Evolutionary conservation across 1,139 yeast species (phyloP).

Genomic region (Pneumocystis wakefieldiae): DNA sequence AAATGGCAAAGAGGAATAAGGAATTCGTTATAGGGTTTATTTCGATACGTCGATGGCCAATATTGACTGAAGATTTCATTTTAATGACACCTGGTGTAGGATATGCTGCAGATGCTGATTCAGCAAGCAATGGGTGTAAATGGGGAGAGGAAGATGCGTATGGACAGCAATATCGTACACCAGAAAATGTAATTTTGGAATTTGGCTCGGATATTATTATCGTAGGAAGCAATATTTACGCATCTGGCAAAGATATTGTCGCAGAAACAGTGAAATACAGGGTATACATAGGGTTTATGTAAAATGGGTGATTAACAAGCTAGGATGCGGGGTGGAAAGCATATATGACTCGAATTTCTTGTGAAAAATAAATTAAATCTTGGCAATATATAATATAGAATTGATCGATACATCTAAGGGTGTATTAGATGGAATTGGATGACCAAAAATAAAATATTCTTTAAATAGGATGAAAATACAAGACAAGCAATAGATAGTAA

Average conservation of each 20-base stretch:
- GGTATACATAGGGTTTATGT: slow-evolving; percentile 8
- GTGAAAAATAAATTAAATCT: no score
- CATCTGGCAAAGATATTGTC: slow-evolving; percentile 84
- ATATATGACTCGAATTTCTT: slow-evolving; percentile 28
- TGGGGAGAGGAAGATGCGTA: slow-evolving; percentile 81
- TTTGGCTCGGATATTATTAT: slow-evolving; percentile 80
- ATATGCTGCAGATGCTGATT: slow-evolving; percentile 33
- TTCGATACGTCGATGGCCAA: slow-evolving; percentile 37
- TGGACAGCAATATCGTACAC: slow-evolving; percentile 95
- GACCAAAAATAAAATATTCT: no score
- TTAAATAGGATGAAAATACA: no score
- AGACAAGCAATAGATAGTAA: no score
- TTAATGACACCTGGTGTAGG: slow-evolving; percentile 98
- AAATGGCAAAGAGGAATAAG: slow-evolving; percentile 72
- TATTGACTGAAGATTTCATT: slow-evolving; percentile 71
- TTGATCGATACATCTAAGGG: no score
- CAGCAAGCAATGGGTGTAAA: not conserved
- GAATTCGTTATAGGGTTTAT: slow-evolving; percentile 92
- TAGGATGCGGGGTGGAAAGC: slow-evolving; percentile 84
- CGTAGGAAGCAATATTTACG: slow-evolving; percentile 93
- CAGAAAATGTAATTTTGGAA: slow-evolving; percentile 59
- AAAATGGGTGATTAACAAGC: no score
- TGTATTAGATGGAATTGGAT: no score
- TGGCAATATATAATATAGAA: no score
- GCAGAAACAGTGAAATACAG: slow-evolving; percentile 80